Conservation (phyloP, 106 monocot genomes). For the Alisma plantagoaquatica region DNA sequence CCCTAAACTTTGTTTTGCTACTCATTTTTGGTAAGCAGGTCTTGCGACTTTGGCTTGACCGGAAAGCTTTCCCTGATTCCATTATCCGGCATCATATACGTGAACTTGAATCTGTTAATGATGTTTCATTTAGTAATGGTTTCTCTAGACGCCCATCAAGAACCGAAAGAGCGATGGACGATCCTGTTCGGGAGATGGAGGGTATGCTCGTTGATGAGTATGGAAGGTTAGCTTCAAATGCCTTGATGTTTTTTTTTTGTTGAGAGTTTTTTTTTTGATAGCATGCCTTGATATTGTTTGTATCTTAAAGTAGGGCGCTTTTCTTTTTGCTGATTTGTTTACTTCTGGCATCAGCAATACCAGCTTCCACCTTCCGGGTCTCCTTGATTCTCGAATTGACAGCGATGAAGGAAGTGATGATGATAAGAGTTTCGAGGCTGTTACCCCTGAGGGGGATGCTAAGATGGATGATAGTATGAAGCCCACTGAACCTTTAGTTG, state of each 20-base stretch:
- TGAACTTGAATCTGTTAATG: constrained; percentile 62
- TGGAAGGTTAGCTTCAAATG: constrained; percentile 59
- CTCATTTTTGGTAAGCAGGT: constrained; percentile 35
- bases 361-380: constrained; percentile 62
- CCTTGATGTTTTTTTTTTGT: background rate
- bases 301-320: background rate
- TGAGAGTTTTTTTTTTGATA: no score
- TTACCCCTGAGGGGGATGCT: constrained; percentile 64
- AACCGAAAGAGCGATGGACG: constrained; percentile 80
- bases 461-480: no score
- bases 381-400: constrained; percentile 41
- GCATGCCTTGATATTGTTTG: background rate
- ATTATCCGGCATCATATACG: constrained; percentile 58
- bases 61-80: constrained; percentile 74
- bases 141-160: constrained; percentile 51
- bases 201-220: constrained; percentile 99
- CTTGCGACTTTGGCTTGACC: constrained; percentile 88
- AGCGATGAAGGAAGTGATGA: constrained; percentile 54
- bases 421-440: constrained; percentile 66
- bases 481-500: constrained; percentile 16
- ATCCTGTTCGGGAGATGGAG: constrained; percentile 90
- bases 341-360: constrained; percentile 55
- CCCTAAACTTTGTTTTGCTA: background rate
- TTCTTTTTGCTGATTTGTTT: background rate
- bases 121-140: constrained; percentile 36